Evolutionary conservation across 306 rosid species (phyloP).

Genomic region (Dryas octopetala): DNA sequence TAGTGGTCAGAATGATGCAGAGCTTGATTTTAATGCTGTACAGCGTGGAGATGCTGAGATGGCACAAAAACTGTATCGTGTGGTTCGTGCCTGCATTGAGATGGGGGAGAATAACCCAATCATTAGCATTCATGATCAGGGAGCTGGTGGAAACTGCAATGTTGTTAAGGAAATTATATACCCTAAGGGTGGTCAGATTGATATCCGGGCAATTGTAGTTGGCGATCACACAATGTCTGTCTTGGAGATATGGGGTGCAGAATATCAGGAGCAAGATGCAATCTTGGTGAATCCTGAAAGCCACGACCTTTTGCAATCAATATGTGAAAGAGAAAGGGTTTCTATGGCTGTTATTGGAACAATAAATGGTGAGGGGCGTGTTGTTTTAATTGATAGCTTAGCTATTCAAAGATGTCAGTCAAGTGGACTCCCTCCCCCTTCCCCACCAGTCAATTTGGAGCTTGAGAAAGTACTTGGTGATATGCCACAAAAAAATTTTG

Average conservation of each 20-base stretch:
- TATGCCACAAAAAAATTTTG: constrained; percentile 80
- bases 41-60: constrained; percentile 99
- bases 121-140: constrained; percentile 89
- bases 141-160: constrained; percentile 94
- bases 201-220: constrained; percentile 67
- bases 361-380: constrained; percentile 73
- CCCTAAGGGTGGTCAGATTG: constrained; percentile 79
- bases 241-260: constrained; percentile 96
- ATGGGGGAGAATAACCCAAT: constrained; percentile 89
- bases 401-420: constrained; percentile 48
- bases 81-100: constrained; percentile 91
- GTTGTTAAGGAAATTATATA: constrained; percentile 89
- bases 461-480: constrained; percentile 90
- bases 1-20: constrained; percentile 92
- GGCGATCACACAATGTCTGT: constrained; percentile 93
- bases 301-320: constrained; percentile 55
- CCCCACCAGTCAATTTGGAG: constrained; percentile 85
- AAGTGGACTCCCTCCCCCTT: constrained; percentile 62
- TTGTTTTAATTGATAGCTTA: constrained; percentile 63
- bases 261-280: constrained; percentile 93
- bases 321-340: constrained; percentile 75
- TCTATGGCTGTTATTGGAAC: constrained; percentile 92
- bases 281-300: constrained; percentile 85
- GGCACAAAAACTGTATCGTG: constrained; percentile 89
- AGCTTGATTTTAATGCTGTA: constrained; percentile 93